Percentiles rank a stretch among this genome's conserved stretches.
These are phyloP conservation scores for Ophiosphaerella korrae DNA, from an alignment of 2,329 filamentous ascomycete genomes.

Conservation along the genomic window DNA sequence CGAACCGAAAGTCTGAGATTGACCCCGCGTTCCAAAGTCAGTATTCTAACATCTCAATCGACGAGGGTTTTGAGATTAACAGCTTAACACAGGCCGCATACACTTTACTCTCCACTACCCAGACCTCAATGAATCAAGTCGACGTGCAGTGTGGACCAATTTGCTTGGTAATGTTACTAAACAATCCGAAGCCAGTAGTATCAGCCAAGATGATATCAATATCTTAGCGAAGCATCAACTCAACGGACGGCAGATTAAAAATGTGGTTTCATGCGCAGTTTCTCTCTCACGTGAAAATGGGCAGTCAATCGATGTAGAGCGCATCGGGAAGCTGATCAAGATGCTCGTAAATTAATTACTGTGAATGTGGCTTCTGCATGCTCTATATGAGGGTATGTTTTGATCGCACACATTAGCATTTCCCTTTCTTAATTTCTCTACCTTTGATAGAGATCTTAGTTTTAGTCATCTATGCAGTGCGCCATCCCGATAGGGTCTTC, in stretches of 20 bases:
- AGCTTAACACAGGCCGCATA: slow-evolving; percentile 37
- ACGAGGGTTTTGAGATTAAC: not conserved
- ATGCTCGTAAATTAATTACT: not conserved
- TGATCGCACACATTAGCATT: no score
- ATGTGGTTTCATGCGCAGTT: slow-evolving; percentile 29
- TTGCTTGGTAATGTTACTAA: slow-evolving; percentile 7
- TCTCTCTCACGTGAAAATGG: slow-evolving; percentile 2
- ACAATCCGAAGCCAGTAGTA: slow-evolving; percentile 16
- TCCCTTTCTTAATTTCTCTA: no score
- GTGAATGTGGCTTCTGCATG: no score
- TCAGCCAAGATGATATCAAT: slow-evolving; percentile 36
- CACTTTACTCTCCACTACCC: slow-evolving; percentile 51
- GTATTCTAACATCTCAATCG: not conserved
- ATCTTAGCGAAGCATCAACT: slow-evolving; percentile 35
- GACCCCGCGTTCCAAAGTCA: slow-evolving; percentile 52
- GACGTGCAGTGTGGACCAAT: slow-evolving; percentile 50
- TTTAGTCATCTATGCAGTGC: no score
- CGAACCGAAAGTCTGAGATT: slow-evolving; percentile 64
- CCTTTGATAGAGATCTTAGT: no score
- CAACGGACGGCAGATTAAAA: slow-evolving; percentile 51
- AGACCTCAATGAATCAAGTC: slow-evolving; percentile 43
- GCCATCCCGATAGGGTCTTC: no score
- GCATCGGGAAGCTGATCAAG: slow-evolving; percentile 1
- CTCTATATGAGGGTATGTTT: not conserved
- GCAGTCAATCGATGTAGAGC: not conserved